Conservation (phyloP, 75 land plant species). For the Cupressus sempervirens region DNA sequence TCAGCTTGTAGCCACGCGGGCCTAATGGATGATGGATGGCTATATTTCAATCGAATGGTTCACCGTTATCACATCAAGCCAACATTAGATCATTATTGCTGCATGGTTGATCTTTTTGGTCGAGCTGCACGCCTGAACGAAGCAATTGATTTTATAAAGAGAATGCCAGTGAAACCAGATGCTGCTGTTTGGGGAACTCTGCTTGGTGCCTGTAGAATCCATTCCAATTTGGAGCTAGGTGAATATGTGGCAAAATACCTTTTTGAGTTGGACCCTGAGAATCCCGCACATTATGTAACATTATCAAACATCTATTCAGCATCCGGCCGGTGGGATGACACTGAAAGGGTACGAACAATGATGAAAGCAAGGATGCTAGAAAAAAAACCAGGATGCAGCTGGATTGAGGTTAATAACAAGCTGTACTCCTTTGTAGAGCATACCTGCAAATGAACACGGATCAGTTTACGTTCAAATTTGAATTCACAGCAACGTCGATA, state of each 20-base stretch:
- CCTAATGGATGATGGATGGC: slow-evolving; percentile 12
- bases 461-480: too few species aligned
- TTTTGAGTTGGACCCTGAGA: slow-evolving; percentile 11
- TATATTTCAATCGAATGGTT: slow-evolving; percentile 14
- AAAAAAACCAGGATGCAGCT: slow-evolving; percentile 18
- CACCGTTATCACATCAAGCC: slow-evolving; percentile 13
- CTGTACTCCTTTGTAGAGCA: slow-evolving; percentile 2
- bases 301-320: slow-evolving; percentile 23
- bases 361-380: slow-evolving; percentile 10
- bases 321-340: slow-evolving; percentile 10
- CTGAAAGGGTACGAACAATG: slow-evolving; percentile 5
- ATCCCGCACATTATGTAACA: slow-evolving; percentile 15
- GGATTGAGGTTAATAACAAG: slow-evolving; percentile 4
- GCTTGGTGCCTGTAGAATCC: slow-evolving; percentile 27
- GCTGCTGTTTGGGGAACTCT: slow-evolving; percentile 21
- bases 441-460: neutral
- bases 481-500: too few species aligned
- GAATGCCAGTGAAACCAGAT: slow-evolving; percentile 25
- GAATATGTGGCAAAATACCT: slow-evolving; percentile 15
- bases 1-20: slow-evolving; percentile 17
- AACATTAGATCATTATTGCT: slow-evolving; percentile 18
- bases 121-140: slow-evolving; percentile 15
- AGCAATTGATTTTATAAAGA: slow-evolving; percentile 14
- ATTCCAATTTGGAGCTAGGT: slow-evolving; percentile 19
- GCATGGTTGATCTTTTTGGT: slow-evolving; percentile 21